Conservation (phyloP, 2,329 filamentous ascomycete species). For the Trichoderma guizhouense region DNA sequence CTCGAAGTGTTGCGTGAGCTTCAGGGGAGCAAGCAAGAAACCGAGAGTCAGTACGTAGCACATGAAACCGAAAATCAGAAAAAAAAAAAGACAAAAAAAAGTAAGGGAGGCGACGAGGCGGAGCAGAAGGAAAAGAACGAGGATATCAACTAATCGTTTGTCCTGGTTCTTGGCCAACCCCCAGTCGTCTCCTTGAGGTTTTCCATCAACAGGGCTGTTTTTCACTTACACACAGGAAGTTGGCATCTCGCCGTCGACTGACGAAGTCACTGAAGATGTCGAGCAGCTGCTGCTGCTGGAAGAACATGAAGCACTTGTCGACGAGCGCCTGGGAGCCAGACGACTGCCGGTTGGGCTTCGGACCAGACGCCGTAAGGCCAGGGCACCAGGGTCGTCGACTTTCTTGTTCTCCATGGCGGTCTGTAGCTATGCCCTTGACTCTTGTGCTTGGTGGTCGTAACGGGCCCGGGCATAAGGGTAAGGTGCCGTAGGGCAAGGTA, state of each 20-base stretch:
- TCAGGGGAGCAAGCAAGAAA: neutral
- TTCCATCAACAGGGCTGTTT: neutral
- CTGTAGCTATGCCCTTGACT: constrained; percentile 14
- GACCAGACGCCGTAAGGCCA: constrained; percentile 33
- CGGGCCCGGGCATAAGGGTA: neutral
- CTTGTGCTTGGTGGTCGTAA: neutral
- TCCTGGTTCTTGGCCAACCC: neutral
- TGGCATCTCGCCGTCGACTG: constrained; percentile 26
- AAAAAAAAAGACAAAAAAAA: neutral
- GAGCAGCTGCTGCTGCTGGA: constrained; percentile 22
- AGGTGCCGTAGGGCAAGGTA: neutral
- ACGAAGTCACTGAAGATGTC: constrained; percentile 24
- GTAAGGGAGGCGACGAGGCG: neutral
- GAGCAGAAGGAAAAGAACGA: neutral
- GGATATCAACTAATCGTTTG: neutral
- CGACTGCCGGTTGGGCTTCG: constrained; percentile 32
- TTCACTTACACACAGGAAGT: constrained; percentile 35
- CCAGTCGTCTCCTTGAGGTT: neutral
- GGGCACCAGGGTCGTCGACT: constrained; percentile 30
- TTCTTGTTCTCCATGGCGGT: constrained; percentile 33
- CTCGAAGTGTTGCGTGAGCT: constrained; percentile 42
- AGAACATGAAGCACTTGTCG: constrained; percentile 26
- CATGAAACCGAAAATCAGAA: neutral
- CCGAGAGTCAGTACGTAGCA: neutral
- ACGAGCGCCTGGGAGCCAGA: constrained; percentile 31